A percentile compares a stretch with the other conserved stretches of the same genome.
phyloP scores from a whole-genome alignment of 202 grass and related monocot genomes.

The Setaria italica region DNA sequence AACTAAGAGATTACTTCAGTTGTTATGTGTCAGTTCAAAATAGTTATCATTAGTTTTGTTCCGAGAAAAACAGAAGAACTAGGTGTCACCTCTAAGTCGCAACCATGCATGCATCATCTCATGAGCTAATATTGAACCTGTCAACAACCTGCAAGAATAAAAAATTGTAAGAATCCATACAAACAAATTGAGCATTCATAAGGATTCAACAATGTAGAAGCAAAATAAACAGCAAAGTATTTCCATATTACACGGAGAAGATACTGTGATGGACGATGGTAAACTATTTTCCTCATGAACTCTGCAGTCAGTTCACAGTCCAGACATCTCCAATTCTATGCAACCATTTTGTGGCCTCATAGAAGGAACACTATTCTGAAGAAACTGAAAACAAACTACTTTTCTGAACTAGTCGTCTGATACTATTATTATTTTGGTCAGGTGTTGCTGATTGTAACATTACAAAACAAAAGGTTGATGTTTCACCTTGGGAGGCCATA shows the following conservation, averaged over 20 bases:
- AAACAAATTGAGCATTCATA: not conserved
- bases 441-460: not conserved
- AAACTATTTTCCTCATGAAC: conserved; percentile 5
- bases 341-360: not conserved
- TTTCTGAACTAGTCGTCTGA: not conserved
- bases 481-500: conserved; percentile 95
- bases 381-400: conserved; percentile 9
- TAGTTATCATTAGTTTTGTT: conserved; percentile 1
- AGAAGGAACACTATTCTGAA: conserved; percentile 35
- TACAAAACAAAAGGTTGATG: conserved; percentile 34
- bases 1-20: not conserved
- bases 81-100: conserved; percentile 79
- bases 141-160: conserved; percentile 78
- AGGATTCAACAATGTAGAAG: not conserved
- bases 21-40: conserved; percentile 24
- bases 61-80: conserved; percentile 31
- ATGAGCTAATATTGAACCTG: conserved; percentile 96
- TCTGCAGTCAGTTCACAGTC: not conserved
- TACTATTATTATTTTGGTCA: not conserved
- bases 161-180: not conserved
- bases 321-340: not conserved
- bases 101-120: conserved; percentile 99
- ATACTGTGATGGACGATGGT: not conserved
- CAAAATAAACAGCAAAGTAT: not conserved
- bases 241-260: conserved; percentile 16